Percentiles rank a stretch among this genome's conserved stretches.
Evolutionary conservation across 2,329 filamentous ascomycete species (phyloP).

Genomic region (Colletotrichum sp.): DNA sequence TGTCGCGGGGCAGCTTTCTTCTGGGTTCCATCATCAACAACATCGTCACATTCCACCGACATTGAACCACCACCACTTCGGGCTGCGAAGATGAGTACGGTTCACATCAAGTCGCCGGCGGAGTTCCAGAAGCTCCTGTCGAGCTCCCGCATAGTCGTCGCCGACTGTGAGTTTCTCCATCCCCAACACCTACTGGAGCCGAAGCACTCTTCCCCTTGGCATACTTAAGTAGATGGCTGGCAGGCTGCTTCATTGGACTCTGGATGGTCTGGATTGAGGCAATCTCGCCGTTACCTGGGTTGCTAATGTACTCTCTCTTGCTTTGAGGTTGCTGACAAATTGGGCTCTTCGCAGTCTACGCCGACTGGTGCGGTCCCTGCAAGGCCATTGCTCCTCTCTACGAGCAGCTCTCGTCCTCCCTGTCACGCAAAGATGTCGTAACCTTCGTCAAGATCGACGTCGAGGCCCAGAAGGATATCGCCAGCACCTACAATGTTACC

Average conservation of each 20-base stretch:
- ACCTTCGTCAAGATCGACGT: constrained; percentile 89
- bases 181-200: not conserved
- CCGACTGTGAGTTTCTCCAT: constrained; percentile 74
- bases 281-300: not conserved
- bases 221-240: not conserved
- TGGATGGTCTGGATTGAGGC: not conserved
- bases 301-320: not conserved
- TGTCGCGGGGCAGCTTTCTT: constrained; percentile 15
- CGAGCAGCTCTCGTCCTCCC: constrained; percentile 73
- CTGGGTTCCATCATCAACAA: constrained; percentile 12
- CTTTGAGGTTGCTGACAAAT: constrained; percentile 28
- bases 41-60: not conserved
- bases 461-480: constrained; percentile 77
- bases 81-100: constrained; percentile 30
- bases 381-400: constrained; percentile 84
- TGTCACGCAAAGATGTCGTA: constrained; percentile 75
- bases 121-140: constrained; percentile 74
- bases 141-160: constrained; percentile 79
- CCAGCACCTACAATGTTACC: constrained; percentile 74
- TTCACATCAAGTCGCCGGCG: constrained; percentile 49
- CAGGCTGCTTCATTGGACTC: not conserved
- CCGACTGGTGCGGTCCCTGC: constrained; percentile 86
- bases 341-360: constrained; percentile 69
- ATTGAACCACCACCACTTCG: not conserved
- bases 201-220: constrained; percentile 31